Evolutionary conservation across 176 grass and related monocot species (phyloP), one percentile per base, ranked within the genome.

Genomic region (Avena atlantica): DNA sequence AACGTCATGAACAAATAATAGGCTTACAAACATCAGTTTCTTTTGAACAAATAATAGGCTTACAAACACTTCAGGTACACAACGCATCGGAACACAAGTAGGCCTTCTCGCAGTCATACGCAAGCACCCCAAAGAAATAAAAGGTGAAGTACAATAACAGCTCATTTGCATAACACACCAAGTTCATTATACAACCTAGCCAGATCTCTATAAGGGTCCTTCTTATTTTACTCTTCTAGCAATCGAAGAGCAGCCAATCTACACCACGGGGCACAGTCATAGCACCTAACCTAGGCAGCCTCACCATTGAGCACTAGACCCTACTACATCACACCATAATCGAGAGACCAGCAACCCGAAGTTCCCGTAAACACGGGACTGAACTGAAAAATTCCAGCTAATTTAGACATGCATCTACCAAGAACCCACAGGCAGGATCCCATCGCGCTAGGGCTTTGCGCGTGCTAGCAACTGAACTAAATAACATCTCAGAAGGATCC

Each of bases 31-130:
- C 2, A 31, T 31, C 24, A 6, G 29, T 8, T 40, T 17, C 29
- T 27, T 66, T 31, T 31, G 5, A 66, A n/a, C n/a, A n/a, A 21
- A 71, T 52, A 55, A 78, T 40, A 88, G 69, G 9, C 12, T 70
- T 51, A 56, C 19, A 69, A 40, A 12, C 52, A 17, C 52, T 55
- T 17, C 7, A 23, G 8, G 58, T 10, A 68, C 29, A 36, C 29
- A 9, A 19, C 31, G 31, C 66, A n/a, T n/a, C n/a, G n/a, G n/a
- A n/a, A n/a, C n/a, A 9, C 68, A 70, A 12, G 36, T 44, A 71
- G 17, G 8, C 37, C 37, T 11, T 40, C 19, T 10, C 13, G 13
- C 34, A 70, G 31, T 40, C 3, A 42, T 31, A 14, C 29, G 14
- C 63, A 31, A 67, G 8, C 27, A 36, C 8, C 62, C 50, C n/a